phyloP scores from a whole-genome alignment of 371 early-diverging fungal genomes.

The Catenaria anguillulae region DNA sequence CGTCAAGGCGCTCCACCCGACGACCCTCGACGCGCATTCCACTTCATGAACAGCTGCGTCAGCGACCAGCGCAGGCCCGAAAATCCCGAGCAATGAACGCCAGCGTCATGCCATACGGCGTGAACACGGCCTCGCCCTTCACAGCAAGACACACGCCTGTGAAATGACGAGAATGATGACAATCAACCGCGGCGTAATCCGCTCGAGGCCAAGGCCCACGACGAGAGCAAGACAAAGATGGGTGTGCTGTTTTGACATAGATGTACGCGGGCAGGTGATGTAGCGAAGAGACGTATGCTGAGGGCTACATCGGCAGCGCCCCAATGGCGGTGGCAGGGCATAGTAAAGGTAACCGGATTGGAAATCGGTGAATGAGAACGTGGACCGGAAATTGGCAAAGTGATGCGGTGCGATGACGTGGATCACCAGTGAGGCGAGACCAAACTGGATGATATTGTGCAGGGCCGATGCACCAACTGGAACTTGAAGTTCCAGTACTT shows the following conservation, averaged over 20 bases:
- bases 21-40: not conserved
- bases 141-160: constrained; percentile 2
- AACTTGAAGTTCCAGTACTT: not conserved
- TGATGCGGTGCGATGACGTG: not conserved
- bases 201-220: constrained; percentile 1
- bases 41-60: not conserved
- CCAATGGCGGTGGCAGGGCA: not conserved
- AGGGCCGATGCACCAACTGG: not conserved
- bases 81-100: not conserved
- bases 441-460: not conserved
- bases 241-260: not conserved
- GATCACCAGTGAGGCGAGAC: not conserved
- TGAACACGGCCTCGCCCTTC: not conserved
- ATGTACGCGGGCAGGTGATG: not conserved
- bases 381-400: not conserved
- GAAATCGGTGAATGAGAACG: not conserved
- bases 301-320: not conserved
- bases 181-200: constrained; percentile 1
- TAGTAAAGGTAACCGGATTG: not conserved
- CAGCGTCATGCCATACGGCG: not conserved
- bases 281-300: not conserved
- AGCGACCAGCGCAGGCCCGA: constrained; percentile 3
- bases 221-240: not conserved
- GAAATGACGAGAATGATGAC: not conserved
- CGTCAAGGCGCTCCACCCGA: not conserved